These are phyloP conservation scores for Colletotrichum tamarilloi DNA, from an alignment of 2,329 filamentous ascomycete genomes.

Conservation along the genomic window DNA sequence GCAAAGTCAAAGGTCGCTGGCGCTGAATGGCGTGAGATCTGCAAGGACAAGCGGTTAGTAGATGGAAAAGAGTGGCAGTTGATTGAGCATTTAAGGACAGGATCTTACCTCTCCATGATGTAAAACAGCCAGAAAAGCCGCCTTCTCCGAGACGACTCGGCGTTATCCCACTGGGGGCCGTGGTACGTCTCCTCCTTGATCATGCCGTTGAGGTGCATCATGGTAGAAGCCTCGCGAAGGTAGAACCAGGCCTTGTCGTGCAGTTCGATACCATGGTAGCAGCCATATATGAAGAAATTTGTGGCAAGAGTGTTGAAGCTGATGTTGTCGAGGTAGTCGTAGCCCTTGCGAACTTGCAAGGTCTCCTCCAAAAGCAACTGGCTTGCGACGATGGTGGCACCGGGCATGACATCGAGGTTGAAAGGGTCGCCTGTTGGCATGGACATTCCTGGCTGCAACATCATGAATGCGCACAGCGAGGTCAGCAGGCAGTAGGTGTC, in stretches of 20 bases:
- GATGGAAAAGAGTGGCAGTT: constrained; percentile 15
- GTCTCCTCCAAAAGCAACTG: constrained; percentile 76
- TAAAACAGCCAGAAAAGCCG: constrained; percentile 81
- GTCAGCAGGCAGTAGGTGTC: constrained; percentile 74
- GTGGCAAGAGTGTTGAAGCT: constrained; percentile 72
- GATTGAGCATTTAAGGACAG: not conserved
- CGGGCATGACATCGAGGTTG: constrained; percentile 66
- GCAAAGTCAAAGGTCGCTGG: constrained; percentile 75
- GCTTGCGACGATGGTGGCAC: constrained; percentile 71
- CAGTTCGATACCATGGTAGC: constrained; percentile 76
- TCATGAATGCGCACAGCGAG: constrained; percentile 74
- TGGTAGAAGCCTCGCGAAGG: constrained; percentile 79
- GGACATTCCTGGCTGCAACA: constrained; percentile 76
- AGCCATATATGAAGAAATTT: constrained; percentile 83
- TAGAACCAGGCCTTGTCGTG: constrained; percentile 85
- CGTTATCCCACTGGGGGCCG: constrained; percentile 58
- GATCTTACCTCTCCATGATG: constrained; percentile 73
- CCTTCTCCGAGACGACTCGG: constrained; percentile 72
- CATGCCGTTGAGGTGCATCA: constrained; percentile 71
- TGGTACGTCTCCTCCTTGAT: constrained; percentile 72
- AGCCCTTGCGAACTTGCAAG: constrained; percentile 71
- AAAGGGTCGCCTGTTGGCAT: constrained; percentile 68
- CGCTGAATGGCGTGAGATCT: constrained; percentile 78
- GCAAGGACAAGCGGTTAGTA: constrained; percentile 7
- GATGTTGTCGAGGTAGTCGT: constrained; percentile 68